A percentile compares a stretch with the other conserved stretches of the same genome.
phyloP scores from a whole-genome alignment of 306 rosid genomes.

The Glycine soja region DNA sequence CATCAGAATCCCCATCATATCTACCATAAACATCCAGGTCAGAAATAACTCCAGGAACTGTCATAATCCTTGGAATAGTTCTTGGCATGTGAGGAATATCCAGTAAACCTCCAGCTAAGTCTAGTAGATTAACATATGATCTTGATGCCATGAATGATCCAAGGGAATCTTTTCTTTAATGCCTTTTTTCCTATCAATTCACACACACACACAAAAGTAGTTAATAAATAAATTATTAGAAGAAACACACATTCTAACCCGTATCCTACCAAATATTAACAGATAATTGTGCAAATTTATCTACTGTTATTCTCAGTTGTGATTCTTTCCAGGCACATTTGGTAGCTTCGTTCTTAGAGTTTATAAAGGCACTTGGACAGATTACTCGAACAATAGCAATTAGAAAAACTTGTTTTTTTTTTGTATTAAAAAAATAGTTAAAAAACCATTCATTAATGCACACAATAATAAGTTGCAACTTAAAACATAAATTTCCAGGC shows the following conservation, averaged over 20 bases:
- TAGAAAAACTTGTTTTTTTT: not conserved
- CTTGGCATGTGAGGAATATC: conserved; percentile 70
- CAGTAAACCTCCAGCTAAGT: conserved; percentile 59
- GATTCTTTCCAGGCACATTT: conserved; percentile 10
- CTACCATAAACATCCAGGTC: conserved; percentile 59
- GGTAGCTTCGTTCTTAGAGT: not conserved
- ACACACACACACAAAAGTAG: not conserved
- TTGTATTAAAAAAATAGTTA: not conserved
- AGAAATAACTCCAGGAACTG: conserved; percentile 74
- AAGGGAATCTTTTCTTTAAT: conserved; percentile 32
- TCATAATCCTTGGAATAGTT: conserved; percentile 72
- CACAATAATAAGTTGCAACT: not conserved
- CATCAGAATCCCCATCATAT: conserved; percentile 69
- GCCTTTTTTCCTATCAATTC: conserved; percentile 36
- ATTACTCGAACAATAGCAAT: not conserved
- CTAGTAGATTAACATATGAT: conserved; percentile 64
- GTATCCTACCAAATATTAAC: conserved; percentile 17
- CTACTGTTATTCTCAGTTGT: conserved; percentile 7
- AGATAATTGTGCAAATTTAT: conserved; percentile 23
- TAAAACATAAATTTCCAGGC: conserved; percentile 4
- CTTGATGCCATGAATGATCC: conserved; percentile 61
- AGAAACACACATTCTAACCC: not conserved
- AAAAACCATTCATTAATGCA: not conserved
- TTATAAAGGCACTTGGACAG: conserved; percentile 10
- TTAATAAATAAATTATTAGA: conserved; percentile 11